phyloP scores from a whole-genome alignment of 495 filamentous ascomycete species.

The Copromyces sp. region DNA sequence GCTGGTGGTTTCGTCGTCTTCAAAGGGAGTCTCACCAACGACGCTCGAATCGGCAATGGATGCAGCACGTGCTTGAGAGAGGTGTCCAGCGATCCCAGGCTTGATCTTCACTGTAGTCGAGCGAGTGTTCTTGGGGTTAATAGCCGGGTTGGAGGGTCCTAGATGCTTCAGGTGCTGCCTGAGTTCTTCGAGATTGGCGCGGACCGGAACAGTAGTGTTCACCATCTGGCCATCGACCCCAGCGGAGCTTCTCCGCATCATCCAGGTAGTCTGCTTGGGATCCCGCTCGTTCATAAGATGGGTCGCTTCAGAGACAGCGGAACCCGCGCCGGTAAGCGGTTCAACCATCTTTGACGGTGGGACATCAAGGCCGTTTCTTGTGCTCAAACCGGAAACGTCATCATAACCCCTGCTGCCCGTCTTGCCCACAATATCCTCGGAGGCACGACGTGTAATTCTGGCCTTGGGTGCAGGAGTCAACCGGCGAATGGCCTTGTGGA shows the following conservation, averaged over 20 bases:
- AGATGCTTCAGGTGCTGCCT: constrained; percentile 79
- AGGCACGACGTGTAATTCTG: constrained; percentile 16
- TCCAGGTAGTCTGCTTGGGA: constrained; percentile 37
- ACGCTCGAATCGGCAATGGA: constrained; percentile 11
- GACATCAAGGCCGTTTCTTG: not conserved
- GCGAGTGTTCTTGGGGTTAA: constrained; percentile 70
- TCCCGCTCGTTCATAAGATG: constrained; percentile 18
- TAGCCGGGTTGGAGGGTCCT: constrained; percentile 85
- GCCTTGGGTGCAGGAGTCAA: constrained; percentile 30
- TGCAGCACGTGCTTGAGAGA: constrained; percentile 14
- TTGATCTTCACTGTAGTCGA: constrained; percentile 91
- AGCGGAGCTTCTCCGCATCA: constrained; percentile 47
- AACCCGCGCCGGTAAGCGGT: constrained; percentile 7
- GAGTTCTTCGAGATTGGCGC: constrained; percentile 53
- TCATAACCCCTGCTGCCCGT: constrained; percentile 3
- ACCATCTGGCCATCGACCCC: constrained; percentile 33
- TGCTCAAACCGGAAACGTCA: constrained; percentile 4
- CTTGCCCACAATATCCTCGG: constrained; percentile 9
- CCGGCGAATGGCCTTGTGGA: constrained; percentile 90
- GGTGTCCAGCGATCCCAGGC: constrained; percentile 30
- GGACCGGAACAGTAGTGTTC: constrained; percentile 31
- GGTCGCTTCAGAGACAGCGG: constrained; percentile 17
- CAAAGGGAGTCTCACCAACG: constrained; percentile 11
- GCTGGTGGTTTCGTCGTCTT: constrained; percentile 31
- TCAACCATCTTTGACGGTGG: constrained; percentile 5